phyloP scores from a whole-genome alignment of 129 eudicot genomes.

The Centaurea solstitialis region DNA sequence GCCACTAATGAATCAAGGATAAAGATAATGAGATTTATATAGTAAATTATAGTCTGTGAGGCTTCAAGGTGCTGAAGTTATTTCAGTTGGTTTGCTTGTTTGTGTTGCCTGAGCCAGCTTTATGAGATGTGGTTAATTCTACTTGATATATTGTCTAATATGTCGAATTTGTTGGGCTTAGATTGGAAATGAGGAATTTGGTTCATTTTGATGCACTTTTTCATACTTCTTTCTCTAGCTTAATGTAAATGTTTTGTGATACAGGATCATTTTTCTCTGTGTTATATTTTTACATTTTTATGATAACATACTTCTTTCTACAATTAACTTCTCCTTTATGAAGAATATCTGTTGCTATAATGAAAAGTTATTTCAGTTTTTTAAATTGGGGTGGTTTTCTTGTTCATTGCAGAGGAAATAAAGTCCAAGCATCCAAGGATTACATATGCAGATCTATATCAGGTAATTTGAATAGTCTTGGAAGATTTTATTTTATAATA shows the following conservation, averaged over 20 bases:
- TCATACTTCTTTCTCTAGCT: neutral
- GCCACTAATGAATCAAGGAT: neutral
- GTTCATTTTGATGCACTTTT: neutral
- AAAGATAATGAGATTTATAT: neutral
- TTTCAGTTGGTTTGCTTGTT: neutral
- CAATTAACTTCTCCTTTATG: neutral
- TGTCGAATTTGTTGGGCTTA: neutral
- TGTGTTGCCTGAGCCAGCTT: neutral
- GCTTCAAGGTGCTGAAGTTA: neutral
- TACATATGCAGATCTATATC: conserved; percentile 78
- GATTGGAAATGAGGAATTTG: neutral
- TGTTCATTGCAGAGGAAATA: conserved; percentile 56
- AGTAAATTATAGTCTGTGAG: neutral
- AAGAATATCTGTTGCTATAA: neutral
- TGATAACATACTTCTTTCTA: neutral
- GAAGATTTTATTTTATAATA: neutral
- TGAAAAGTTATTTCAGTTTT: neutral
- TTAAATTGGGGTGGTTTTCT: conserved; percentile 7
- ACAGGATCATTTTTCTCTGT: neutral
- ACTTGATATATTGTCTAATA: neutral
- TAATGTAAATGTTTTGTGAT: neutral
- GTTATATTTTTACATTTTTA: neutral
- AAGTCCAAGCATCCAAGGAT: conserved; percentile 66
- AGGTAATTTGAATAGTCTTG: conserved; percentile 43
- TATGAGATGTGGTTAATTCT: neutral